These are phyloP conservation scores for Myxozyma vanderwaltii DNA, from an alignment of 805 yeast species.

Conservation along the genomic window DNA sequence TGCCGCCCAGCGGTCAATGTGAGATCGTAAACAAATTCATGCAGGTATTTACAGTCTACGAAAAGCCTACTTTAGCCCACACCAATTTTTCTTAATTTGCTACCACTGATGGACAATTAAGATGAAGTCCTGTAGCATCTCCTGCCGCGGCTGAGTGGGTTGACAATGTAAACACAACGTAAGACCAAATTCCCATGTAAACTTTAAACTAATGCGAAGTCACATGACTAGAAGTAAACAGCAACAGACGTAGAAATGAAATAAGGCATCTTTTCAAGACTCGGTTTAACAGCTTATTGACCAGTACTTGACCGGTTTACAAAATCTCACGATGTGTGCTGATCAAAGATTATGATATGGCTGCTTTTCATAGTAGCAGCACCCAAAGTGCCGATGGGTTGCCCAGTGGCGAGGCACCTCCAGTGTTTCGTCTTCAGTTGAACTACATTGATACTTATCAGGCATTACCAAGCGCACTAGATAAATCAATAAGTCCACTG, in stretches of 20 bases:
- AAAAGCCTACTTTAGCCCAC: too few species aligned
- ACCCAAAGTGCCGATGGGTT: not conserved
- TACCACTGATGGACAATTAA: too few species aligned
- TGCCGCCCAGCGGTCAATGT: not conserved
- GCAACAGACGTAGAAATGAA: not conserved
- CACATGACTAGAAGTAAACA: not conserved
- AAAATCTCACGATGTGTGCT: not conserved
- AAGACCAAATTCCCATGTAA: too few species aligned
- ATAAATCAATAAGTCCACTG: slow-evolving; percentile 41
- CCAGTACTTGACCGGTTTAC: not conserved
- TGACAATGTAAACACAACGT: too few species aligned
- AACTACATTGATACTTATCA: slow-evolving; percentile 69
- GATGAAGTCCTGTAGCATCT: too few species aligned
- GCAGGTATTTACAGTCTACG: too few species aligned
- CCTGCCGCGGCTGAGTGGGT: too few species aligned
- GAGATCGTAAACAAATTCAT: not conserved
- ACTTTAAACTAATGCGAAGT: too few species aligned
- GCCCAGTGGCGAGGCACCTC: not conserved
- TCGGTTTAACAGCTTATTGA: not conserved
- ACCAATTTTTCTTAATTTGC: too few species aligned
- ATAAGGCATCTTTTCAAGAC: not conserved
- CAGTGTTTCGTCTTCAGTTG: slow-evolving; percentile 50
- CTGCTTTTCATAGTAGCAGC: not conserved
- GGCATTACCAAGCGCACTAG: slow-evolving; percentile 56
- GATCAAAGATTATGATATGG: not conserved